phyloP scores from a whole-genome alignment of 2,329 filamentous ascomycete species.

The Tolypocladium inflatum region DNA sequence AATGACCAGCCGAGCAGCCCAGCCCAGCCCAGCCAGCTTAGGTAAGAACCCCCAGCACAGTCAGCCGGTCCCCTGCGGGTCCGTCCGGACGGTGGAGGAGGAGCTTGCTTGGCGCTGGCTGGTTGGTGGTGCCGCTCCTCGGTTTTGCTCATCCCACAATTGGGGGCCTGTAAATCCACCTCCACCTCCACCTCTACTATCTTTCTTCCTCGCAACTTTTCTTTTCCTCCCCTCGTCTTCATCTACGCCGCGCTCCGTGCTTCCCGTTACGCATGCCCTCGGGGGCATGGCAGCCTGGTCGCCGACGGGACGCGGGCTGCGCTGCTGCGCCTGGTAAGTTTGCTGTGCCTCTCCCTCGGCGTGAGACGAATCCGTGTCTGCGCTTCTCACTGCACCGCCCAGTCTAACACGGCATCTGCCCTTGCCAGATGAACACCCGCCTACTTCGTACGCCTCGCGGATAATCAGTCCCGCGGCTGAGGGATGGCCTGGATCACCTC shows the following conservation, averaged over 20 bases:
- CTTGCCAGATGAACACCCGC: background rate
- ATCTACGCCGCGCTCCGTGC: background rate
- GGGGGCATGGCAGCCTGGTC: background rate
- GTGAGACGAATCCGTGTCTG: background rate
- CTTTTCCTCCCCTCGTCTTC: background rate
- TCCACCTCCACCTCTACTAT: background rate
- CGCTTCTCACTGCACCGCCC: background rate
- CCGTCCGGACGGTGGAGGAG: background rate
- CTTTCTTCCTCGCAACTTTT: background rate
- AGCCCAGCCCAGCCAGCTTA: background rate
- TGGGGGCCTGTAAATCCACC: background rate
- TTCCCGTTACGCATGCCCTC: background rate
- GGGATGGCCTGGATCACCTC: background rate
- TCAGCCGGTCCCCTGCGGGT: background rate
- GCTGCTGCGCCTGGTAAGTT: background rate
- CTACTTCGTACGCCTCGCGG: background rate
- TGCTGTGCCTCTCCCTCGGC: background rate
- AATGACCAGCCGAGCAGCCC: too few species aligned
- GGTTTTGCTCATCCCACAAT: conserved; percentile 1
- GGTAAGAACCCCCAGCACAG: background rate
- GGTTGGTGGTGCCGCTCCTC: background rate
- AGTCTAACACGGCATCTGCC: background rate
- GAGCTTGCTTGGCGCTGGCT: background rate
- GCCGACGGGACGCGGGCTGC: background rate
- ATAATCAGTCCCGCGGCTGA: too few species aligned